Evolutionary conservation across 306 rosid genomes (phyloP).

Genomic region (Argentina anserina): DNA sequence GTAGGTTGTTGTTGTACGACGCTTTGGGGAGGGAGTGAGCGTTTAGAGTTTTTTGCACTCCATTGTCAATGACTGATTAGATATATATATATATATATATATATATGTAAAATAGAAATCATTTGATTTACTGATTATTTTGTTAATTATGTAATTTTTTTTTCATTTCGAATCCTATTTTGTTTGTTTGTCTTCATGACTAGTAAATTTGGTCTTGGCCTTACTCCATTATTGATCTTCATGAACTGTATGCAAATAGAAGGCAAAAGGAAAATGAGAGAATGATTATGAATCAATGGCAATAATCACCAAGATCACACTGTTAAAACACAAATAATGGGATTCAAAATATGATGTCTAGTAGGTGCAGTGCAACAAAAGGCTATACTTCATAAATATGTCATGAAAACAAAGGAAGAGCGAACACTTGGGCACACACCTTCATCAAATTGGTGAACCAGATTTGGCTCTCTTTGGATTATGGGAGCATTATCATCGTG

Average conservation of each 20-base stretch:
- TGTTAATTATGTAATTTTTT: slow-evolving; percentile 1
- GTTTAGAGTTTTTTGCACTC: too few species aligned
- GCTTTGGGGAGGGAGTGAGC: too few species aligned
- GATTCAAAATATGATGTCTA: slow-evolving; percentile 66
- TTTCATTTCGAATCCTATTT: slow-evolving; percentile 15
- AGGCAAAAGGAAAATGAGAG: slow-evolving; percentile 6
- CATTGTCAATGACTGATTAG: too few species aligned
- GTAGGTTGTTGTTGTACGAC: too few species aligned
- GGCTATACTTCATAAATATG: slow-evolving; percentile 35
- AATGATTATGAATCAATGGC: slow-evolving; percentile 60
- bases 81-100: too few species aligned
- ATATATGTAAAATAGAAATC: background rate
- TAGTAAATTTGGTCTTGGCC: slow-evolving; percentile 18
- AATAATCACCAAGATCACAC: slow-evolving; percentile 50
- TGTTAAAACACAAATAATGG: slow-evolving; percentile 60
- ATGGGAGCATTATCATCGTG: slow-evolving; percentile 30
- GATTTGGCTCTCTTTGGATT: slow-evolving; percentile 4
- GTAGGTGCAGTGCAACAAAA: slow-evolving; percentile 59
- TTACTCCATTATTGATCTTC: slow-evolving; percentile 13
- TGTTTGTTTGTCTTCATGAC: slow-evolving; percentile 36
- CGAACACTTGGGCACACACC: slow-evolving; percentile 21
- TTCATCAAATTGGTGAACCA: slow-evolving; percentile 5
- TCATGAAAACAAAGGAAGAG: slow-evolving; percentile 16
- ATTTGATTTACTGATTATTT: slow-evolving; percentile 38
- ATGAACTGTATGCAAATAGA: background rate